A percentile compares a stretch with the other conserved stretches of the same genome.
Conservation (phyloP, 2,329 filamentous ascomycete species). For the Sporothrix dimorphospora region DNA sequence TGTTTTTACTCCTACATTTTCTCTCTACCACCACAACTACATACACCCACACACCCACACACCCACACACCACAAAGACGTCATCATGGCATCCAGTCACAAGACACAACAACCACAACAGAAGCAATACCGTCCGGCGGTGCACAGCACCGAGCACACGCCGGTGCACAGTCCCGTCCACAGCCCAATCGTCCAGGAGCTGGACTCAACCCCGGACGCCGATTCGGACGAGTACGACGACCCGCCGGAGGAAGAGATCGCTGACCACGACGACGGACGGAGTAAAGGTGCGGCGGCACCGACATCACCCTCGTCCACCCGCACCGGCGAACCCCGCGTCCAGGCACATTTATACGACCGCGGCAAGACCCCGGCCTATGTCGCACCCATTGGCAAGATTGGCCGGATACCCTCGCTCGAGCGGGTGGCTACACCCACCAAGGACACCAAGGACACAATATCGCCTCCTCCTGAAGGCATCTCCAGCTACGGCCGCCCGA, state of each 20-base stretch:
- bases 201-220: not conserved
- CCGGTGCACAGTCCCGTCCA: not conserved
- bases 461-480: conserved; percentile 4
- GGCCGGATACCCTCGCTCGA: conserved; percentile 41
- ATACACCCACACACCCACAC: not conserved
- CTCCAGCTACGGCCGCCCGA: conserved; percentile 39
- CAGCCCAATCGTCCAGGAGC: not conserved
- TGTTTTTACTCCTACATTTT: no score
- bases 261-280: not conserved
- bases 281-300: not conserved
- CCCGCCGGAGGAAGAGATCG: conserved; percentile 26
- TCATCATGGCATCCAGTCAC: not conserved
- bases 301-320: not conserved
- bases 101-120: not conserved
- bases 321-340: conserved; percentile 1
- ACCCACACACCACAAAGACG: not conserved
- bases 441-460: conserved; percentile 28
- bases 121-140: not conserved
- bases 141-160: not conserved
- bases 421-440: conserved; percentile 30
- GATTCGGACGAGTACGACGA: conserved; percentile 2
- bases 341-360: conserved; percentile 18
- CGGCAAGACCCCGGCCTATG: conserved; percentile 40
- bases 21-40: no score
- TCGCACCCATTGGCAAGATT: conserved; percentile 47